Percentiles rank a stretch among this genome's conserved stretches.
These are phyloP conservation scores for Ascodesmis nigricans DNA, from an alignment of 495 filamentous ascomycete species.

Conservation along the genomic window DNA sequence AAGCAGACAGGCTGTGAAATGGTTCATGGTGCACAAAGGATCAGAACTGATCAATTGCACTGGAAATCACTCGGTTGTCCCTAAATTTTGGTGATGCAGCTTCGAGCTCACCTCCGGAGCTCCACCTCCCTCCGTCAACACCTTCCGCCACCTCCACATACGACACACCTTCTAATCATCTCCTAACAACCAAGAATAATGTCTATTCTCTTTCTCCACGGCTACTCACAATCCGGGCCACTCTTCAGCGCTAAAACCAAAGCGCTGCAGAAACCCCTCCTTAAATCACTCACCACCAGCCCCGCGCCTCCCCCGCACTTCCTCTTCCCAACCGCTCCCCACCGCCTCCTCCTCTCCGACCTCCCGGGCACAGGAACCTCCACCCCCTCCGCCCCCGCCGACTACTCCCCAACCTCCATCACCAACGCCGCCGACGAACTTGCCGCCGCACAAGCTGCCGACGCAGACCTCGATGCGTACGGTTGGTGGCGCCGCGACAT, in stretches of 20 bases:
- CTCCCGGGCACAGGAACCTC: conserved; percentile 44
- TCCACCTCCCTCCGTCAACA: neutral
- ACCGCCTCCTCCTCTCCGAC: conserved; percentile 32
- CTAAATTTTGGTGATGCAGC: neutral
- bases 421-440: conserved; percentile 4
- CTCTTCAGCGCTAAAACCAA: conserved; percentile 78
- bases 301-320: conserved; percentile 25
- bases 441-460: conserved; percentile 20
- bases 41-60: too few species aligned
- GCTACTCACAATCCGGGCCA: conserved; percentile 79
- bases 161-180: neutral
- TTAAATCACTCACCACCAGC: conserved; percentile 42
- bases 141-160: neutral
- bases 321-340: conserved; percentile 31
- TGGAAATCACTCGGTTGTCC: too few species aligned
- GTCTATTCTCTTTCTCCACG: conserved; percentile 28
- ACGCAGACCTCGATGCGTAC: conserved; percentile 38
- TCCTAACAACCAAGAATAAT: too few species aligned
- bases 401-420: too few species aligned
- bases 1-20: too few species aligned
- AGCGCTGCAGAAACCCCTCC: conserved; percentile 59
- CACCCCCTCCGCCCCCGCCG: conserved; percentile 4
- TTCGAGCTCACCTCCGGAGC: neutral
- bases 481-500: conserved; percentile 69
- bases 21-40: too few species aligned